Evolutionary conservation across 1,284 basidiomycete species (phyloP).

Genomic region (Neotropicomus parvogracilis): DNA sequence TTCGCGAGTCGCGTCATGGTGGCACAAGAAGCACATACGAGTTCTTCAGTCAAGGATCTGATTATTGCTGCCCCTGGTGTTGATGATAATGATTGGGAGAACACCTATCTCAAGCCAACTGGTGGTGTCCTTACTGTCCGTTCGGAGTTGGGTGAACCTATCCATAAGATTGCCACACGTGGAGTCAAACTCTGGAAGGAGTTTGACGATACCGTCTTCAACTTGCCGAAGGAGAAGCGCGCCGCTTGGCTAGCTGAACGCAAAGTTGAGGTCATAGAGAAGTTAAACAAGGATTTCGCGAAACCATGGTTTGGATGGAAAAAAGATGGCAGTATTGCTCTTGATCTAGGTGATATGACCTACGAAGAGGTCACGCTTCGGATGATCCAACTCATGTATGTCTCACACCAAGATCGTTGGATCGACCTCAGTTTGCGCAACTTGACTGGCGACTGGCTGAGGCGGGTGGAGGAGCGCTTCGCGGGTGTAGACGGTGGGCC

Average conservation of each 20-base stretch:
- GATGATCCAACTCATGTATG: constrained; percentile 92
- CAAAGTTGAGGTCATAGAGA: constrained; percentile 85
- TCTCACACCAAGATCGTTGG: constrained; percentile 90
- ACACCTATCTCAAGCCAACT: constrained; percentile 90
- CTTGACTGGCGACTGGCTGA: constrained; percentile 94
- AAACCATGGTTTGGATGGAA: constrained; percentile 98
- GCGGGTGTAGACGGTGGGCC: constrained; percentile 82
- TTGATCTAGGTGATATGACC: constrained; percentile 94
- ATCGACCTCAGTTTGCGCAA: constrained; percentile 92
- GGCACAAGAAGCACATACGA: constrained; percentile 96
- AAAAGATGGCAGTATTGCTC: constrained; percentile 82
- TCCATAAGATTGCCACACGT: constrained; percentile 97
- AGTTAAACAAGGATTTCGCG: constrained; percentile 92
- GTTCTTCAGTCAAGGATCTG: constrained; percentile 91
- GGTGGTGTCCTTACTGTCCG: constrained; percentile 96
- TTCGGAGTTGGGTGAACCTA: constrained; percentile 97
- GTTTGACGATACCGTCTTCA: constrained; percentile 96
- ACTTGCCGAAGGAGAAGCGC: constrained; percentile 93
- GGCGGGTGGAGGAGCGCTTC: constrained; percentile 95
- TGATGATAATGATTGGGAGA: constrained; percentile 91
- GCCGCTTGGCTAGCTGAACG: constrained; percentile 83
- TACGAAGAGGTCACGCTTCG: constrained; percentile 94
- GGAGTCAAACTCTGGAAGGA: constrained; percentile 98
- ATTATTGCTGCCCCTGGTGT: constrained; percentile 95
- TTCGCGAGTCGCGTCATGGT: constrained; percentile 95